Evolutionary conservation across 2,329 filamentous ascomycete genomes (phyloP).

Genomic region (Fusarium fujikuroi): DNA sequence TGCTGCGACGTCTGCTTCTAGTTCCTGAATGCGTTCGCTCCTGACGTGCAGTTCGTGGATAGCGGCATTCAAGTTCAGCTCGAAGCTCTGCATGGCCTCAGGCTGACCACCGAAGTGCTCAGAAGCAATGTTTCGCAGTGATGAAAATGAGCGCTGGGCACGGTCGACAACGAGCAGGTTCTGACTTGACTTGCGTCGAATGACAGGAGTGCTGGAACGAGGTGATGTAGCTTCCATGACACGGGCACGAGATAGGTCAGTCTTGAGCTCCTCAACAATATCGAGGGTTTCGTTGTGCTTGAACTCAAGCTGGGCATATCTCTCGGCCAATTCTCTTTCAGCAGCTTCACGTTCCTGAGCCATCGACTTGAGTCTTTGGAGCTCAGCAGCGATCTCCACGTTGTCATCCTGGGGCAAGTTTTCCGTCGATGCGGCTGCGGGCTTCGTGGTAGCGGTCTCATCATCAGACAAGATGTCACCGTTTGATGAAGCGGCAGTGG

Average conservation of each 20-base stretch:
- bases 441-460: constrained; percentile 59
- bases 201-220: constrained; percentile 76
- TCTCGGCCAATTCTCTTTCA: constrained; percentile 77
- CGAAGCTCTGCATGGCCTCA: constrained; percentile 91
- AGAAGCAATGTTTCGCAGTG: constrained; percentile 85
- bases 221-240: constrained; percentile 68
- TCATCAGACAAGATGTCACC: constrained; percentile 58
- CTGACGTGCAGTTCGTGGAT: constrained; percentile 91
- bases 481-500: constrained; percentile 71
- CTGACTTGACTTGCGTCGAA: constrained; percentile 93
- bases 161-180: constrained; percentile 88
- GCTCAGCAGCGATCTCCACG: constrained; percentile 68
- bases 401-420: constrained; percentile 53
- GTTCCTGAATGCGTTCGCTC: constrained; percentile 87
- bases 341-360: constrained; percentile 81
- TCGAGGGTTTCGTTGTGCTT: constrained; percentile 85
- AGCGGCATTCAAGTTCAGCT: constrained; percentile 88
- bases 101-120: constrained; percentile 87
- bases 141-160: constrained; percentile 89
- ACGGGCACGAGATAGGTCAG: constrained; percentile 83
- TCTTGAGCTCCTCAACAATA: constrained; percentile 91
- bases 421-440: constrained; percentile 49
- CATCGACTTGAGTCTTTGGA: constrained; percentile 76
- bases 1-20: constrained; percentile 84
- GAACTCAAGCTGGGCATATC: constrained; percentile 84